These are phyloP conservation scores for Exophiala bonariae DNA, from an alignment of 2,329 filamentous ascomycete species.

Conservation along the genomic window DNA sequence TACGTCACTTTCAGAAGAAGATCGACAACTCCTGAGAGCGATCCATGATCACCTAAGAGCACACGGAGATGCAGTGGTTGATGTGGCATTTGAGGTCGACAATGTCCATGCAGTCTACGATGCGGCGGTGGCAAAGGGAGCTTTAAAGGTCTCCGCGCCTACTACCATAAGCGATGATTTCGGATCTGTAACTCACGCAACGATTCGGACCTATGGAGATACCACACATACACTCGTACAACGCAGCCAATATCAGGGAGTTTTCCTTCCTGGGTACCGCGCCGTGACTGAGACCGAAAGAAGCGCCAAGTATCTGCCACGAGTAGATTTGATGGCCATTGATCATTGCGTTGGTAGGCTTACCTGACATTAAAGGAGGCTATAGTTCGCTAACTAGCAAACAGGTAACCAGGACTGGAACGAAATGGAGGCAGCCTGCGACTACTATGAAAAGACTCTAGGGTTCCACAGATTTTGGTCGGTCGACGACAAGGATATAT, in stretches of 20 bases:
- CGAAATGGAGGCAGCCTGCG: slow-evolving; percentile 70
- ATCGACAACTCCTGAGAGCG: slow-evolving; percentile 66
- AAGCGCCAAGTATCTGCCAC: slow-evolving; percentile 54
- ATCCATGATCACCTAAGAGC: slow-evolving; percentile 81
- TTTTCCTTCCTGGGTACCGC: slow-evolving; percentile 82
- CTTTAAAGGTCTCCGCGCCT: slow-evolving; percentile 41
- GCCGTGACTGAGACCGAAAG: slow-evolving; percentile 49
- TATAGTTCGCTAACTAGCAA: slow-evolving; percentile 1
- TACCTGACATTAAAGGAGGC: neutral
- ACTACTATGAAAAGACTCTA: slow-evolving; percentile 82
- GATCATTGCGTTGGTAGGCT: slow-evolving; percentile 86
- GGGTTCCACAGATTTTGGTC: slow-evolving; percentile 98
- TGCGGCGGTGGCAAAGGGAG: slow-evolving; percentile 62
- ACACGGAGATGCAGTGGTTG: slow-evolving; percentile 92
- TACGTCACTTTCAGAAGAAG: slow-evolving; percentile 46
- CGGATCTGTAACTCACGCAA: slow-evolving; percentile 71
- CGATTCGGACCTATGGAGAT: slow-evolving; percentile 89
- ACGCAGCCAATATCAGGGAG: slow-evolving; percentile 66
- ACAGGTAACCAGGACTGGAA: slow-evolving; percentile 82
- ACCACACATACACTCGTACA: slow-evolving; percentile 91
- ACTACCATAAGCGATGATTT: slow-evolving; percentile 62
- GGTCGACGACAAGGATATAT: slow-evolving; percentile 90
- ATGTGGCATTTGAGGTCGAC: slow-evolving; percentile 93
- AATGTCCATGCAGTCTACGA: slow-evolving; percentile 77
- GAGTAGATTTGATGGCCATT: slow-evolving; percentile 70